Base-by-base conservation (phyloP, 306 rosid genomes). In the Calophaca sinica region DNA sequence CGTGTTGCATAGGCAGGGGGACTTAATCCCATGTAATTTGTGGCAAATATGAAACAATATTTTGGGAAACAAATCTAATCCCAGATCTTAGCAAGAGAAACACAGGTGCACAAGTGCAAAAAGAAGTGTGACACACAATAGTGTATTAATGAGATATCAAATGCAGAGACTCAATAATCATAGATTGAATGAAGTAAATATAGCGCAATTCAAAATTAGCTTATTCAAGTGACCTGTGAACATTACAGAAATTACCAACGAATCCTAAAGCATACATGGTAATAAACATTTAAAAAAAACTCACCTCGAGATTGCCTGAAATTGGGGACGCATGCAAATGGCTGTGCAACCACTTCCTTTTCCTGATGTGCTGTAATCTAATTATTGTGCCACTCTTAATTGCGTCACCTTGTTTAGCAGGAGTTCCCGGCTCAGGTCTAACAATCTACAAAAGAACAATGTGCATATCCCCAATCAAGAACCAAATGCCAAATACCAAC, bases 321-420 rank as follows among this genome's bases (percentile, higher is more conserved):
- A 96, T 89, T 1, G 99, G 99, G 78, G 99, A 96, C 5, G 96
- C 94, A 28, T 92, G 97, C 81, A 96, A 70, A 84, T 96, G 99
- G 81, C 98, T 96, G 88, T 96, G 99, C 78, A 96, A 84, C 99
- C 99, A 96, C 85, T 89, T 96, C 88, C 96, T 92, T 6, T 98
- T 96, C 76, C 75, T 87, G 98, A 90, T 96, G 86, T 96, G 99
- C 78, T 96, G 98, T 73, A 96, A 73, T 86, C 91, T 96, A 81
- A 96, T 73, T 36, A 92, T 83, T n/a, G 99, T 86, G 64, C 98
- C 99, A 76, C 90, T 85, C 60, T 71, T 79, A 79, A 96, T 92
- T 62, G 87, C 4, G 53, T 92, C 92, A 0, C 99, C 99, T 91
- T 96, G 99, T 86, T 90, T 96, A 64, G 92, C 93, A 78, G 84